Evolutionary conservation across 345 rosid genomes (phyloP), one percentile per base, ranked within the genome.

Genomic region (Melaleuca quinquenervia): DNA sequence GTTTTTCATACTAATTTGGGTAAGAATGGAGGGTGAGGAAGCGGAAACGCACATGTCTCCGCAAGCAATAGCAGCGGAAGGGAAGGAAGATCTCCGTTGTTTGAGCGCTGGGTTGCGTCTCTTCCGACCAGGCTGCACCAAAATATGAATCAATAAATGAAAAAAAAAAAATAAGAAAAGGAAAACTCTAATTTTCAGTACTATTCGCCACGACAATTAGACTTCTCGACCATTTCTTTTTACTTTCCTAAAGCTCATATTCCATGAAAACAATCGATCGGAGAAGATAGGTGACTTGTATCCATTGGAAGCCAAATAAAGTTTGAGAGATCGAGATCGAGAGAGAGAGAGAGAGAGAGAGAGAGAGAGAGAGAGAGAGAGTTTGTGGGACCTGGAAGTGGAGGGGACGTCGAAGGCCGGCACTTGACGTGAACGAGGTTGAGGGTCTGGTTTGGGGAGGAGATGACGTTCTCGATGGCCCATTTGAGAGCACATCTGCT

Each of bases 351-450:
- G 32, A n/a, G n/a, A n/a, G n/a, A n/a, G n/a, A n/a, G n/a, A 41
- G 55, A 85, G 27, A 52, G 55, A 14, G 29, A 32, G 29, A 51
- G 26, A 50, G 58, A 84, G 51, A 74, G 50, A 27, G 58, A 83
- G 32, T 20, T 41, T 41, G 41, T 41, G 41, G 74, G 22, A 90
- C 83, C 45, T 18, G 85, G 87, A 82, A 54, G 70, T 6, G 88
- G 56, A 36, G 18, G 49, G 52, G 50, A 20, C 10, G 85, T 1
- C 0, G 89, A 54, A 24, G 91, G 55, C 78, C 83, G 91, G 18
- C 90, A 93, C 83, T 89, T 52, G 70, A 96, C 96, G 86, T 96
- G 98, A 85, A 96, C 87, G 13, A 96, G 96, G 86, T 87, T 93
- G 13, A 96, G 11, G 2, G 89, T 84, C 32, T 87, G 90, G 58